phyloP scores from a whole-genome alignment of 2,329 filamentous ascomycete species.

The Didymellaceae sp. region DNA sequence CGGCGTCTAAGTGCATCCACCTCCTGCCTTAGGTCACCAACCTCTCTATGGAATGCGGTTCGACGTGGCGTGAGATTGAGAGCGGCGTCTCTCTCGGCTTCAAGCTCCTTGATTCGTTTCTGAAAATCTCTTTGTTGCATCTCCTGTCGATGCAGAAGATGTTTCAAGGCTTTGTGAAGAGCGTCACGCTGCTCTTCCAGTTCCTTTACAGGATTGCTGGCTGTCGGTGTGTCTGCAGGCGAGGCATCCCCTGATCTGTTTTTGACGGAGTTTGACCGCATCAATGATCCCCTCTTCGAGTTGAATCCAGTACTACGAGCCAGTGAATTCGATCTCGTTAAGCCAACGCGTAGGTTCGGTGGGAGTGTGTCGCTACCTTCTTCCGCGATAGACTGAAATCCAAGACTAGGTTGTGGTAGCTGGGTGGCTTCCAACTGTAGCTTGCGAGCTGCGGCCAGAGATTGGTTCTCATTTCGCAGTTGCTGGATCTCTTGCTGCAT shows the following conservation, averaged over 20 bases:
- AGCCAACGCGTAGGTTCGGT: slow-evolving; percentile 51
- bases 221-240: slow-evolving; percentile 60
- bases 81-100: slow-evolving; percentile 78
- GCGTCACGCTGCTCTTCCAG: slow-evolving; percentile 93
- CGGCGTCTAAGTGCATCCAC: slow-evolving; percentile 83
- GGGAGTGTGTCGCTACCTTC: slow-evolving; percentile 55
- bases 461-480: slow-evolving; percentile 71
- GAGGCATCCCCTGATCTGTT: slow-evolving; percentile 52
- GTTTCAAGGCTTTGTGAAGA: slow-evolving; percentile 84
- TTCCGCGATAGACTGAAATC: slow-evolving; percentile 68
- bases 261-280: slow-evolving; percentile 56
- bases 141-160: slow-evolving; percentile 83
- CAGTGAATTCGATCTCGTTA: slow-evolving; percentile 72
- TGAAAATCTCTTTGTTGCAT: slow-evolving; percentile 82
- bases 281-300: slow-evolving; percentile 56
- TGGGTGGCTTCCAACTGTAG: slow-evolving; percentile 56
- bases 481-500: slow-evolving; percentile 77
- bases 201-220: slow-evolving; percentile 70
- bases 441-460: slow-evolving; percentile 57
- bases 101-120: slow-evolving; percentile 78
- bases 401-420: slow-evolving; percentile 49
- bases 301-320: slow-evolving; percentile 59
- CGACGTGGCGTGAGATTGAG: slow-evolving; percentile 72
- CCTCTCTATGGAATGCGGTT: slow-evolving; percentile 83
- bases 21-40: slow-evolving; percentile 79